Evolutionary conservation across 768 basidiomycete genomes (phyloP).

Genomic region (Chalciporus chontae): DNA sequence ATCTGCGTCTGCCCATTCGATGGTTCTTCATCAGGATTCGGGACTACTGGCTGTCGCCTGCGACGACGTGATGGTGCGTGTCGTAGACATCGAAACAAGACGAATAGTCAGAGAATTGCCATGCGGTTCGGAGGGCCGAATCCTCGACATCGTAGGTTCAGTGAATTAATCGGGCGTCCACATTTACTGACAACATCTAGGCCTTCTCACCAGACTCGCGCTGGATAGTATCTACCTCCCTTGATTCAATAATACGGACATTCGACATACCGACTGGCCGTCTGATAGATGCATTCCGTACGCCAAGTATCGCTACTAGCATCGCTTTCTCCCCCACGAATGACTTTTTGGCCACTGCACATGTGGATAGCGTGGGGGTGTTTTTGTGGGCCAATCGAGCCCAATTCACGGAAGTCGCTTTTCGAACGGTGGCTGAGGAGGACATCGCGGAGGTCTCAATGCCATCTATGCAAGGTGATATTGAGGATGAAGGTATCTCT

Average conservation of each 20-base stretch:
- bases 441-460: constrained; percentile 66
- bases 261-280: constrained; percentile 94
- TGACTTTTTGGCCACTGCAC: constrained; percentile 93
- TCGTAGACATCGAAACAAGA: constrained; percentile 89
- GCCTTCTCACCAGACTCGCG: constrained; percentile 93
- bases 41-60: constrained; percentile 79
- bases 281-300: constrained; percentile 89
- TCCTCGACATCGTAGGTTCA: constrained; percentile 79
- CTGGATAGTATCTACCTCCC: constrained; percentile 85
- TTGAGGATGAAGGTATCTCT: constrained; percentile 75
- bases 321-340: constrained; percentile 91
- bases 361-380: constrained; percentile 91
- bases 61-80: constrained; percentile 80
- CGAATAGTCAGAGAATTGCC: constrained; percentile 85
- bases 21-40: constrained; percentile 79
- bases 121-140: constrained; percentile 71
- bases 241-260: constrained; percentile 90
- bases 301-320: constrained; percentile 83
- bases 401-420: constrained; percentile 83
- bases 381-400: constrained; percentile 99
- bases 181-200: constrained; percentile 38
- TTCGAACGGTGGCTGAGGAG: constrained; percentile 75
- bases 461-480: constrained; percentile 80
- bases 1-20: constrained; percentile 64
- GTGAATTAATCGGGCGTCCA: neutral